Evolutionary conservation across 306 rosid genomes (phyloP), one percentile per base, ranked within the genome.

Genomic region (Potentilla sterilis): DNA sequence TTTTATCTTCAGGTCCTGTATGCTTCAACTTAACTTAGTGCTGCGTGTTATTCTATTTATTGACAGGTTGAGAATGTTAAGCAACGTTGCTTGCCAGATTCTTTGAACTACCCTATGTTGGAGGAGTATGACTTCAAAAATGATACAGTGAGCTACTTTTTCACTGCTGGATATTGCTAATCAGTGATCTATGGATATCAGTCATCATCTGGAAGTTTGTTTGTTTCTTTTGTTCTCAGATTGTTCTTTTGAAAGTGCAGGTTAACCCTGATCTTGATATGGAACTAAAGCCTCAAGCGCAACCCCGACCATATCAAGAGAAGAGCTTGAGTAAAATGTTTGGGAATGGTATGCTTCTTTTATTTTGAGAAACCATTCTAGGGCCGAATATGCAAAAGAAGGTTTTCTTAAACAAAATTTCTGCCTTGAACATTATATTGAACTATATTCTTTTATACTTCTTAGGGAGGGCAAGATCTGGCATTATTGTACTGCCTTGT

Each of bases 271-370:
- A 94, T 77, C 92, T 94, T 28, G 93, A 94, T 69, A 80, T 94
- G 90, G 98, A 94, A 81, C 83, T 91, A 69, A 94, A 94, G 86
- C 97, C 98, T 81, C 96, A 94, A 65, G 98, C 96, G 59, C 97
- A 94, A 77, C 98, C 98, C 43, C 87, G 97, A 49, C 98, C 98
- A 8, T 92, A 92, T 88, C 97, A 94, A 75, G 98, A 94, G 82
- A 94, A 94, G 87, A 94, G 98, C 76, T 91, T 94, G 75, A 94
- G 97, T 81, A 91, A 90, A 88, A 92, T 94, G 98, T 94, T 94
- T 90, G 98, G 98, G 77, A 94, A 94, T 57, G 96, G 98, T 94
- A 81, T 65, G 76, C n/a, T 9, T 57, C 14, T 57, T 7, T 55
- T 55, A 19, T 51, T 9, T 6, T 51, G 3, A 37, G 28, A 28